Evolutionary conservation across 352 stramenopile species (phyloP).

Genomic region (Phytophthora syringae): DNA sequence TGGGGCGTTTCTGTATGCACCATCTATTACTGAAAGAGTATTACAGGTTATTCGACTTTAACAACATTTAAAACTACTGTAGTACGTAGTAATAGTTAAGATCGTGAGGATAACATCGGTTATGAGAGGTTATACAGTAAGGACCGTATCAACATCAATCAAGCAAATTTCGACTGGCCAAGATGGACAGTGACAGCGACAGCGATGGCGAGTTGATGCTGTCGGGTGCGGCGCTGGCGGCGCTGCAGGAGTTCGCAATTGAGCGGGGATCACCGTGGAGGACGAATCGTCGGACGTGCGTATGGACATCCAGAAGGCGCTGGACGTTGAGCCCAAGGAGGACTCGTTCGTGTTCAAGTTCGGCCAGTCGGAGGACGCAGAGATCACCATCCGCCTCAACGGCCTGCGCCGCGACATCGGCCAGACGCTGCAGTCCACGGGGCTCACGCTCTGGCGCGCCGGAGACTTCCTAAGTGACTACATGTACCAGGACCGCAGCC

Average conservation of each 20-base stretch:
- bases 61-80: no score
- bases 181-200: slow-evolving; percentile 45
- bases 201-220: slow-evolving; percentile 54
- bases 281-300: slow-evolving; percentile 47
- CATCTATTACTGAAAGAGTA: not conserved
- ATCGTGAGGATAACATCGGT: no score
- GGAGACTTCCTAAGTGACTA: slow-evolving; percentile 67
- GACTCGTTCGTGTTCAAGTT: slow-evolving; percentile 67
- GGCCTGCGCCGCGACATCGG: slow-evolving; percentile 65
- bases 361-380: slow-evolving; percentile 32
- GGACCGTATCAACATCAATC: not conserved
- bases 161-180: slow-evolving; percentile 20
- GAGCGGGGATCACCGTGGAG: slow-evolving; percentile 59
- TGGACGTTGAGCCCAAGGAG: slow-evolving; percentile 69
- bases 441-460: slow-evolving; percentile 65
- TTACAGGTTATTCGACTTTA: no score
- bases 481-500: slow-evolving; percentile 52
- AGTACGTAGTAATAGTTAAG: no score
- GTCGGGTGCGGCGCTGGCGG: slow-evolving; percentile 48
- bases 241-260: slow-evolving; percentile 61
- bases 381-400: slow-evolving; percentile 61
- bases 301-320: slow-evolving; percentile 59
- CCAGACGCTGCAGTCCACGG: slow-evolving; percentile 68
- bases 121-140: no score
- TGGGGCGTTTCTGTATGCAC: no score